Base-by-base conservation (phyloP, 202 grass and related monocot species). In the Hordeum pubiflorum region DNA sequence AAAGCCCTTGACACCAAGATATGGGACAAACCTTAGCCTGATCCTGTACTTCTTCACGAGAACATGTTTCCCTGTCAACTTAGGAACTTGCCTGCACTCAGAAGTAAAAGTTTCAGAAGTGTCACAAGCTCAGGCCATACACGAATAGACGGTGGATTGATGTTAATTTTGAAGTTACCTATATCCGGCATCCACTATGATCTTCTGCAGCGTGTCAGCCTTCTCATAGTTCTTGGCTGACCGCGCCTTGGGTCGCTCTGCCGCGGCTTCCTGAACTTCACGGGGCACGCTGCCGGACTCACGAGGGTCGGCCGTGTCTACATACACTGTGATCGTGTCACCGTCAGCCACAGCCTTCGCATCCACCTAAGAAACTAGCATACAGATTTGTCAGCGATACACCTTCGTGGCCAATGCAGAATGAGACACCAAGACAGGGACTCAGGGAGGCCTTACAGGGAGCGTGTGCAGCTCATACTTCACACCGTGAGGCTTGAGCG, bases 401-500 rank as follows among this genome's bases (percentile, higher is more conserved):
- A 0, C 13, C 0, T 44, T 46, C 0, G 9, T 0, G 1, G 3
- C 48, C 21, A 64, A n/a, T 27, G 33, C 10, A 20, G 6, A 9
- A 27, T 44, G 65, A 72, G 5, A 23, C 31, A 15, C 14, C 50
- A 21, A 72, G 67, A 60, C 10, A 72, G 22, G 46, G 44, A 48
- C 33, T 34, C 6, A 37, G 36, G 18, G 34, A 31, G 21, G 41
- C 58, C 94, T 97, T 58, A 97, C 94, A 66, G 92, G 94, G 58
- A 97, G 86, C 34, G 94, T 94, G 38, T 89, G 82, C 20, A 97
- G 80, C 81, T 91, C 88, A 72, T 93, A 91, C 54, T 93, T 94
- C 4, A 91, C 84, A 39, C 80, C 82, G 9, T 66, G 75, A 79
- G 44, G 56, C 27, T 70, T 94, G 6, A 61, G n/a, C 15, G 55